Conservation (phyloP, 371 early-diverging fungal species). For the Nematocida sp. region DNA sequence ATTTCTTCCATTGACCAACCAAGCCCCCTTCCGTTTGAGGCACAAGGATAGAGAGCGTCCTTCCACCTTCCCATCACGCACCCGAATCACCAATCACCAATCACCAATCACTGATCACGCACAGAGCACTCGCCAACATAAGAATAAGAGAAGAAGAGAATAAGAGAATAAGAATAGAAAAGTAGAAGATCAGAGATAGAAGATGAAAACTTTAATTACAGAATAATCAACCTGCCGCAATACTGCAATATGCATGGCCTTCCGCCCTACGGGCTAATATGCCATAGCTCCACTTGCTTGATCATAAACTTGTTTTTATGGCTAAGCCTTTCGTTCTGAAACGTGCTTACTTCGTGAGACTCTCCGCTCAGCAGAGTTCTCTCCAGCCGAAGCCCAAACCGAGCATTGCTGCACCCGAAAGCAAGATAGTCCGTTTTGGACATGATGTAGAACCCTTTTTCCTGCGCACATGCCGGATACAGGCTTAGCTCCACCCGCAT, state of each 20-base stretch:
- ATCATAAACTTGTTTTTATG: slow-evolving; percentile 39
- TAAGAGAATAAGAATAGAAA: too few relatives aligned
- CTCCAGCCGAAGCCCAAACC: slow-evolving; percentile 47
- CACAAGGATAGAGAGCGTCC: too few relatives aligned
- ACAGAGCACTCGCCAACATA: too few relatives aligned
- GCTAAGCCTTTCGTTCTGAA: slow-evolving; percentile 47
- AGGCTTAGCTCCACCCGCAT: slow-evolving; percentile 7
- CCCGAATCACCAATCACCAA: too few relatives aligned
- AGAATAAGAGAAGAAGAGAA: too few relatives aligned
- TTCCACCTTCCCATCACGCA: too few relatives aligned
- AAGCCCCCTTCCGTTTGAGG: too few relatives aligned
- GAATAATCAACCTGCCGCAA: too few relatives aligned
- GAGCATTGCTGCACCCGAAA: slow-evolving; percentile 50
- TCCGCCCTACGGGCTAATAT: slow-evolving; percentile 15
- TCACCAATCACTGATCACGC: too few relatives aligned
- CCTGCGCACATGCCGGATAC: not conserved
- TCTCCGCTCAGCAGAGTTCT: slow-evolving; percentile 33
- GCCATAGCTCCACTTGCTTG: slow-evolving; percentile 49
- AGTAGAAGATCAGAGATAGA: too few relatives aligned
- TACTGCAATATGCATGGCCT: too few relatives aligned
- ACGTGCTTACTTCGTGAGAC: slow-evolving; percentile 49
- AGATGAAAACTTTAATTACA: too few relatives aligned
- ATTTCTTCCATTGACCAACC: not conserved
- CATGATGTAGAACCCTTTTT: slow-evolving; percentile 38
- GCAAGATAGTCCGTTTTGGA: slow-evolving; percentile 51